phyloP scores from a whole-genome alignment of 1,139 yeast genomes.

The Barnettozyma hawaiiensis region DNA sequence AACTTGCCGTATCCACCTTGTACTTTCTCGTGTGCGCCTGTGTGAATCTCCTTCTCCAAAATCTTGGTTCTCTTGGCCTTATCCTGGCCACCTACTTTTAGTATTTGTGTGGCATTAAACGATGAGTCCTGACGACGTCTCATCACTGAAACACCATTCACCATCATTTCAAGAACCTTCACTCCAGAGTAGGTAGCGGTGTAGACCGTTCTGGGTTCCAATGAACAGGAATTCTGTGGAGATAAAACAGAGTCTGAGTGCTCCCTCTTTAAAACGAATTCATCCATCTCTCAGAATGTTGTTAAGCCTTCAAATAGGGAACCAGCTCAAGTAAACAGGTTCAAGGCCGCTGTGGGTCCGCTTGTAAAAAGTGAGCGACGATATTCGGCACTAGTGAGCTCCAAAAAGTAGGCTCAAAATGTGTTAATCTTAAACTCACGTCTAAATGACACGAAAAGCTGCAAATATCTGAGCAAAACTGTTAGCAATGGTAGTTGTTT shows the following conservation, averaged over 20 bases:
- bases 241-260: slow-evolving; percentile 7
- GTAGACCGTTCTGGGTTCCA: slow-evolving; percentile 35
- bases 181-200: slow-evolving; percentile 62
- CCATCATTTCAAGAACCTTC: slow-evolving; percentile 64
- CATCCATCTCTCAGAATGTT: slow-evolving; percentile 4
- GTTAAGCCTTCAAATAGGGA: background rate
- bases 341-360: too few species aligned
- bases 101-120: slow-evolving; percentile 87
- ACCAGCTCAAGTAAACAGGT: too few species aligned
- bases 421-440: background rate
- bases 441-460: background rate
- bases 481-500: background rate
- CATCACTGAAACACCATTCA: slow-evolving; percentile 77
- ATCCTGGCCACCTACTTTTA: slow-evolving; percentile 82
- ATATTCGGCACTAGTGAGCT: background rate
- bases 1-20: slow-evolving; percentile 95
- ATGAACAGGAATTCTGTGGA: slow-evolving; percentile 5
- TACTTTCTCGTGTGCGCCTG: slow-evolving; percentile 82
- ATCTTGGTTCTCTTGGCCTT: slow-evolving; percentile 81
- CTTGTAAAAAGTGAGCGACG: background rate
- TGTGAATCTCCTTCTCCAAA: slow-evolving; percentile 81
- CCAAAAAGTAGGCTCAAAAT: background rate
- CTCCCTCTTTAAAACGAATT: slow-evolving; percentile 5
- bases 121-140: slow-evolving; percentile 73
- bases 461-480: background rate